Evolutionary conservation across 1,284 basidiomycete species (phyloP).

Genomic region (Microbotryum violaceum): DNA sequence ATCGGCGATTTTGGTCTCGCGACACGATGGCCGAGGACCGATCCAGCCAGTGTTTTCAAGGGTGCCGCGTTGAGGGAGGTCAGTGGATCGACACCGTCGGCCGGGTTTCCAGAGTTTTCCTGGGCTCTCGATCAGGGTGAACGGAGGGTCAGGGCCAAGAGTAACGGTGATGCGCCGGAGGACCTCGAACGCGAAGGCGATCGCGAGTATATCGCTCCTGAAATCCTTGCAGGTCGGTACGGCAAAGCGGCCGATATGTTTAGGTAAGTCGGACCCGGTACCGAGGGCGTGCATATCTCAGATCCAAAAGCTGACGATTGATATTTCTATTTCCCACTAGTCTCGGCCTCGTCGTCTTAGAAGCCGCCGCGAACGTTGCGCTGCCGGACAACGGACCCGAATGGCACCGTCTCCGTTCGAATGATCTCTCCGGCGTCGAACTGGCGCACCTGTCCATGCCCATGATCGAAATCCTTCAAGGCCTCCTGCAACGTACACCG

Average conservation of each 20-base stretch:
- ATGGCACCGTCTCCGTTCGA: conserved; percentile 87
- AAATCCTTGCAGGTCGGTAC: conserved; percentile 85
- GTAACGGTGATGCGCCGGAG: conserved; percentile 41
- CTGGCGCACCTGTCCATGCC: conserved; percentile 59
- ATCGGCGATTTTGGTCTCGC: conserved; percentile 99
- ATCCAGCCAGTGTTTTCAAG: conserved; percentile 27
- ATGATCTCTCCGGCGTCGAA: conserved; percentile 87
- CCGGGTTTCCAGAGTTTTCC: conserved; percentile 10
- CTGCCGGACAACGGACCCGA: conserved; percentile 89
- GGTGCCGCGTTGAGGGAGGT: conserved; percentile 27
- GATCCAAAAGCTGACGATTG: background rate
- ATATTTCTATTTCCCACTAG: conserved; percentile 44
- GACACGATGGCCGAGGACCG: conserved; percentile 35
- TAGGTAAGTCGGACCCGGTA: conserved; percentile 53
- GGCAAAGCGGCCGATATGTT: conserved; percentile 94
- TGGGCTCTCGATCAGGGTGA: conserved; percentile 30
- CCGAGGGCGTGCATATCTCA: background rate
- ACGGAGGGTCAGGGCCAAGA: conserved; percentile 39
- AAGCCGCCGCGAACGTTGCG: conserved; percentile 90
- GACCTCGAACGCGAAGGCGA: conserved; percentile 93
- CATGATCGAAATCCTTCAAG: conserved; percentile 52
- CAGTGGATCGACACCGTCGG: conserved; percentile 3
- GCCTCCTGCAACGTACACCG: conserved; percentile 31
- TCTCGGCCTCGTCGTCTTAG: conserved; percentile 89
- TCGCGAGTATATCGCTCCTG: conserved; percentile 95